phyloP scores from a whole-genome alignment of 2,329 filamentous ascomycete genomes.

The Elsinoe necatrix region DNA sequence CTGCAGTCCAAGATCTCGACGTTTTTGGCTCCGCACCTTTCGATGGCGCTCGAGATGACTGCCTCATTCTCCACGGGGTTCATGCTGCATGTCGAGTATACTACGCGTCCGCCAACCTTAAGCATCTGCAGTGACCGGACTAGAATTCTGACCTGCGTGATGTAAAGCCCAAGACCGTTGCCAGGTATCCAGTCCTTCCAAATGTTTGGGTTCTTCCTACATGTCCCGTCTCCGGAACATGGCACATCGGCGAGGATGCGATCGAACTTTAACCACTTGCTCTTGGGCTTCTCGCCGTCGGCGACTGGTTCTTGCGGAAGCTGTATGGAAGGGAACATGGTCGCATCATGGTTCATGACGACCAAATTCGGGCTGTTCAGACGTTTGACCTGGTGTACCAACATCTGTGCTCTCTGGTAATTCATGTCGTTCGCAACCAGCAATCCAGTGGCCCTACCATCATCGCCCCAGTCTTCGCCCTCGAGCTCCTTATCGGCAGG shows the following conservation, averaged over 20 bases:
- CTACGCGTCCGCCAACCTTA: slow-evolving; percentile 86
- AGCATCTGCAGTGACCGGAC: slow-evolving; percentile 91
- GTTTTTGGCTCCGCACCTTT: slow-evolving; percentile 71
- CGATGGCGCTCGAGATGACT: slow-evolving; percentile 78
- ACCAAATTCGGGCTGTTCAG: slow-evolving; percentile 93
- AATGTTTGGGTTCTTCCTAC: slow-evolving; percentile 84
- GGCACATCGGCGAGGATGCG: slow-evolving; percentile 93
- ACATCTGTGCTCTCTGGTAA: slow-evolving; percentile 93
- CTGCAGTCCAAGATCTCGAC: slow-evolving; percentile 80
- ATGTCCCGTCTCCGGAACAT: slow-evolving; percentile 89
- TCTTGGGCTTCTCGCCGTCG: slow-evolving; percentile 46
- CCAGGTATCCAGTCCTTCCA: slow-evolving; percentile 93
- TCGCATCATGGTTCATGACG: slow-evolving; percentile 96
- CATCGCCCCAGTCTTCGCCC: slow-evolving; percentile 53
- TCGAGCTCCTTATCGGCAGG: slow-evolving; percentile 23
- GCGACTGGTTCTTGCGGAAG: slow-evolving; percentile 52
- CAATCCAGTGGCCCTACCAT: slow-evolving; percentile 81
- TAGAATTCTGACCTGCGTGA: slow-evolving; percentile 80
- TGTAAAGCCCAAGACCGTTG: slow-evolving; percentile 77
- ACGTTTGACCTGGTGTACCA: slow-evolving; percentile 96
- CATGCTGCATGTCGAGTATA: slow-evolving; percentile 98
- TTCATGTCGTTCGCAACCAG: slow-evolving; percentile 94
- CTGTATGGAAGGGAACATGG: slow-evolving; percentile 85
- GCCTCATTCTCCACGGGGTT: slow-evolving; percentile 97
- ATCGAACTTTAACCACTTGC: slow-evolving; percentile 87